Evolutionary conservation across 495 filamentous ascomycete genomes (phyloP), one percentile per base, ranked within the genome.

Genomic region (Neurospora terricola): DNA sequence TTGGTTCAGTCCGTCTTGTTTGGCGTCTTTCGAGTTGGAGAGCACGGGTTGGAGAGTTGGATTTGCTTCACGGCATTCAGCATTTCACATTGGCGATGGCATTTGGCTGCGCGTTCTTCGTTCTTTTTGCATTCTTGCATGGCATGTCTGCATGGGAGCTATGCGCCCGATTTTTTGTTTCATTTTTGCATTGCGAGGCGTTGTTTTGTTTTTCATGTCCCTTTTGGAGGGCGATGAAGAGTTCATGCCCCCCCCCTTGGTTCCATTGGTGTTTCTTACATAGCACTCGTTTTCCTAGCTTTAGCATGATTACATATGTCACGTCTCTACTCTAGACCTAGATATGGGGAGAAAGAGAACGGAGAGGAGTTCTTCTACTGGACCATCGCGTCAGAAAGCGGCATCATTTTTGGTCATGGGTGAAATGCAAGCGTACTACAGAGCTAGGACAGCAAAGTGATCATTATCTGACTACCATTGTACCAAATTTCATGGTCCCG

Each of bases 171-270:
- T 39, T 66, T 16, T 70, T 66, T 66, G 7, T 42, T 38, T 21
- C 21, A 11, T 72, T 68, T 39, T 45, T 39, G 69, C 72, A 73
- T 73, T 16, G 69, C 69, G 18, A 71, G 69, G 69, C 39, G 48
- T 74, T 72, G n/a, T n/a, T n/a, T n/a, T n/a, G n/a, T n/a, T n/a
- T n/a, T n/a, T n/a, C n/a, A n/a, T n/a, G n/a, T n/a, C n/a, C n/a
- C n/a, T n/a, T n/a, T n/a, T n/a, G n/a, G n/a, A n/a, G n/a, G n/a
- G 69, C n/a, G 69, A 21, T 70, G 69, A 70, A 36, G 38, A 45
- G 70, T 71, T 71, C 48, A 0, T 59, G 21, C 1, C 48, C 48
- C 21, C n/a, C n/a, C n/a, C n/a, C n/a, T n/a, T n/a, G n/a, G n/a
- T n/a, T n/a, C n/a, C n/a, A n/a, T 59, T 59, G 48, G 39, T 36